Evolutionary conservation across 768 basidiomycete species (phyloP), one percentile per base, ranked within the genome.

Genomic region (Kwoniella heveanensis): DNA sequence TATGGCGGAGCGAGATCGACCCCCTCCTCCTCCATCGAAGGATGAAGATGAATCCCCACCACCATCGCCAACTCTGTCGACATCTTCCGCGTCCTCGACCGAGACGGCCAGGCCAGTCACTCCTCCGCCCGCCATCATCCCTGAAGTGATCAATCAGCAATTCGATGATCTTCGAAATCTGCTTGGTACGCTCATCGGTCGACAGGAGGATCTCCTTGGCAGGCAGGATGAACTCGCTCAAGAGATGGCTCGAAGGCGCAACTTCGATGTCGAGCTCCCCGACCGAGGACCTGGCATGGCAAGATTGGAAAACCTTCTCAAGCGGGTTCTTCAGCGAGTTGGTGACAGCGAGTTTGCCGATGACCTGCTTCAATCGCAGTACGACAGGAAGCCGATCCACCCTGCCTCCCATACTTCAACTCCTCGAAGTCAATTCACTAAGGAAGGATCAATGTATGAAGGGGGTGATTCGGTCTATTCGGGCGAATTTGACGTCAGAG

Each of bases 161-260:
- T 72, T 78, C 6, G 74, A 72, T 37, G 77, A 78, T 55, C 59
- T 90, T 44, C 83, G 84, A 17, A 83, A 83, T 3, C 82, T 87
- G 27, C 70, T 92, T 49, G 81, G 84, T 17, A 83, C 82, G 13
- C 82, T 93, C 48, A 83, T 86, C 48, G 84, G 85, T 7, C 85
- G 88, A 67, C 82, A 87, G 7, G 81, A 82, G 10, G 85, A 83
- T 9, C 82, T 93, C 44, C 83, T 86, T 46, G 84, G 85, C 9
- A 85, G 87, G 67, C 82, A 87, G 7, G 81, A 82, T 9, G 85
- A 83, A 5, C 77, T 95, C 22, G 82, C 85, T 78, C 90, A 94
- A 77, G 85, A 73, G 44, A 54, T 66, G 15, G 59, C 65, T 26
- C 54, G 66, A n/a, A 49, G 67, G 9, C 39, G 69, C 25, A 57